Conservation (phyloP, 306 rosid genomes). For the Casuarina glauca region DNA sequence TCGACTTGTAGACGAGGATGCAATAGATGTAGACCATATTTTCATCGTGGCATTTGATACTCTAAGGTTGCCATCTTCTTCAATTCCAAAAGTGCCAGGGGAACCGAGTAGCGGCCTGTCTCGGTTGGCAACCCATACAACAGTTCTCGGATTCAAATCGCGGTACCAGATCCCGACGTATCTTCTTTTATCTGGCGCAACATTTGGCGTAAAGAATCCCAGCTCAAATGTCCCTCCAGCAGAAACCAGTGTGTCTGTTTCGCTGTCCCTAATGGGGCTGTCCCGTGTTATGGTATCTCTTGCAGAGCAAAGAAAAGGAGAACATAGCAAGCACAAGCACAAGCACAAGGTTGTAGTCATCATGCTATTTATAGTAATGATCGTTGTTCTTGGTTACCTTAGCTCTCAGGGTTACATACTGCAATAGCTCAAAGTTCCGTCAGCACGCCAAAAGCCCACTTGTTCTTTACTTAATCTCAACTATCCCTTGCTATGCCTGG, state of each 20-base stretch:
- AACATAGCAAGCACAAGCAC: not conserved
- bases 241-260: constrained; percentile 25
- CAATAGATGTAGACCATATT: constrained; percentile 2
- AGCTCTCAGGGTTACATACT: too few relatives aligned
- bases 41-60: constrained; percentile 1
- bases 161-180: constrained; percentile 45
- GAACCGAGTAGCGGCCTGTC: not conserved
- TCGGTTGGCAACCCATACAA: constrained; percentile 59
- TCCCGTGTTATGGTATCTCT: not conserved
- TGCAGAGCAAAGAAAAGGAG: not conserved
- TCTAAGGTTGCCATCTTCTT: constrained; percentile 31
- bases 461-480: too few relatives aligned
- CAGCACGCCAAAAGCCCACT: too few relatives aligned
- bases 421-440: too few relatives aligned
- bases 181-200: not conserved
- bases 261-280: not conserved
- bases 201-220: constrained; percentile 36
- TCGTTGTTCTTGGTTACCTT: too few relatives aligned
- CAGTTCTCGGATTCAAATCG: not conserved
- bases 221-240: constrained; percentile 18
- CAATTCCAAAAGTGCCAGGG: constrained; percentile 19
- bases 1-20: not conserved
- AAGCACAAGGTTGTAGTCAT: too few relatives aligned
- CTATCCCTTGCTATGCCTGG: too few relatives aligned
- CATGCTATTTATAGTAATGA: too few relatives aligned